phyloP scores from a whole-genome alignment of 768 basidiomycete genomes.

The Macrocybe gigantea region DNA sequence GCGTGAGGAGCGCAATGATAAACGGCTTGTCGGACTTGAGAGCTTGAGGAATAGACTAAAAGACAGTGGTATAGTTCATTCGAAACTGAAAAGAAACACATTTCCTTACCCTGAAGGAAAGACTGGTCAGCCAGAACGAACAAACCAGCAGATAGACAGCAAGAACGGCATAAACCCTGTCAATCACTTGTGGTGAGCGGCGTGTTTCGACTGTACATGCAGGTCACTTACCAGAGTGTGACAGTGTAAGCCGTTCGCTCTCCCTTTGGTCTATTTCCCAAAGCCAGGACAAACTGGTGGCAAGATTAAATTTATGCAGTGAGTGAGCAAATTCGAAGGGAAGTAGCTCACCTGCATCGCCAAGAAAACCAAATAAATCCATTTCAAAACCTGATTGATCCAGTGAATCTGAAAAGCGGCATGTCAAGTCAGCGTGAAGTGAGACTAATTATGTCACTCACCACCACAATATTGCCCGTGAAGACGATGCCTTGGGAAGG shows the following conservation, averaged over 20 bases:
- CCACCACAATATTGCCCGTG: conserved; percentile 67
- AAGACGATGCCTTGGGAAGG: conserved; percentile 49
- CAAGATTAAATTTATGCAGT: no score
- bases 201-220: not conserved
- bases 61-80: not conserved
- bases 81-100: not conserved
- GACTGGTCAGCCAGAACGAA: conserved; percentile 77
- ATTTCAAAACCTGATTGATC: conserved; percentile 78
- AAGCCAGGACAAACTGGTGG: conserved; percentile 49
- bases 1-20: conserved; percentile 58
- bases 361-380: conserved; percentile 86
- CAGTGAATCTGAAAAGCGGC: conserved; percentile 63
- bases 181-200: not conserved
- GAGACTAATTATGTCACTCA: conserved; percentile 29
- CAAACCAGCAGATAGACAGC: conserved; percentile 82
- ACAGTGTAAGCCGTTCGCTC: conserved; percentile 67
- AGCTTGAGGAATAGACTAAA: conserved; percentile 44
- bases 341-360: conserved; percentile 35
- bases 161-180: conserved; percentile 81
- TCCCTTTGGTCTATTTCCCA: conserved; percentile 83
- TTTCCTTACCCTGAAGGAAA: conserved; percentile 62
- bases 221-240: conserved; percentile 63
- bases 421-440: not conserved
- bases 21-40: conserved; percentile 48
- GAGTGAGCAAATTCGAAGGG: not conserved